Conservation (phyloP, 495 filamentous ascomycete species). For the Aeminium ludgeri region DNA sequence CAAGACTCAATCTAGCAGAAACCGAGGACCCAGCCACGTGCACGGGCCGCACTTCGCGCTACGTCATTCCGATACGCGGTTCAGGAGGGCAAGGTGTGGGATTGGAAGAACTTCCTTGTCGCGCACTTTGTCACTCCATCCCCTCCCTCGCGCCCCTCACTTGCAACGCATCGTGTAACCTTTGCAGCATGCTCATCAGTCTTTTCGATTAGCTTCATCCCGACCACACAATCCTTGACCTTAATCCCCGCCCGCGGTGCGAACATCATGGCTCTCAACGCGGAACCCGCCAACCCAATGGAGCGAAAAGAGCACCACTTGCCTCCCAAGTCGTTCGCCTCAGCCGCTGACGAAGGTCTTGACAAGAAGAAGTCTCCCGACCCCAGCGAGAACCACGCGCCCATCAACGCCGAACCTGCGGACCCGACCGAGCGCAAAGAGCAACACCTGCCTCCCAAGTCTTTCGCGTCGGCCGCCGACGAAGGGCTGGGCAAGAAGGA, state of each 20-base stretch:
- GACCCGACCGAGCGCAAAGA: slow-evolving; percentile 4
- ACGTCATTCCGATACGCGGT: too few species aligned
- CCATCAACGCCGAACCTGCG: neutral
- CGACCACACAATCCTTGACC: neutral
- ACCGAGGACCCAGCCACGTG: too few species aligned
- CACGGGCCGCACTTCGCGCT: too few species aligned
- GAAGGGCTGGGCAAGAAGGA: neutral
- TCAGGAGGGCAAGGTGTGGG: too few species aligned
- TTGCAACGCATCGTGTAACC: too few species aligned
- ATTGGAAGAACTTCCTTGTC: too few species aligned
- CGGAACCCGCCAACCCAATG: slow-evolving; percentile 8
- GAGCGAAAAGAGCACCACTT: slow-evolving; percentile 4
- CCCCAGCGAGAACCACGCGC: neutral
- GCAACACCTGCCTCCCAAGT: slow-evolving; percentile 2
- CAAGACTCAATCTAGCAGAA: too few species aligned
- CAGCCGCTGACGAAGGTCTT: slow-evolving; percentile 3
- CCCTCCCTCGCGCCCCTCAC: too few species aligned
- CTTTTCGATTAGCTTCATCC: neutral
- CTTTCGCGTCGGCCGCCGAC: slow-evolving; percentile 4
- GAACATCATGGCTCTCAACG: slow-evolving; percentile 11
- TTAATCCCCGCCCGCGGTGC: neutral
- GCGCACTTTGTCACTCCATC: too few species aligned
- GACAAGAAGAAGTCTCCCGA: neutral
- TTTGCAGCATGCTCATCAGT: neutral
- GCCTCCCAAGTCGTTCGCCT: slow-evolving; percentile 5